Evolutionary conservation across 1,139 yeast genomes (phyloP).

Genomic region (Blastobotrys serpentis): DNA sequence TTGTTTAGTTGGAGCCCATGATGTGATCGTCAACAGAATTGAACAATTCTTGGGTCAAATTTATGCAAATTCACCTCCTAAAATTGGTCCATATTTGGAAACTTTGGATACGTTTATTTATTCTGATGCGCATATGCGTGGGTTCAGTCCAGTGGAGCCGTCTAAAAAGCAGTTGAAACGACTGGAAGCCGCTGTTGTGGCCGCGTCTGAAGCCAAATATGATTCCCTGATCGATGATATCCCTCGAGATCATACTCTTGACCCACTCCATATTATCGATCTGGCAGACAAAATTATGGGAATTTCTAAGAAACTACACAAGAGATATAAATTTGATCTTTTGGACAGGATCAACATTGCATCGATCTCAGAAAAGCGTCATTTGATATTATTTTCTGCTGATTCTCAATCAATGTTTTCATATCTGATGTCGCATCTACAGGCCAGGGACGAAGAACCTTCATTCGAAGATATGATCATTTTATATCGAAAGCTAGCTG

Average conservation of each 20-base stretch:
- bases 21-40: constrained; percentile 49
- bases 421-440: constrained; percentile 51
- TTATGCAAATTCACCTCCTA: constrained; percentile 56
- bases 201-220: constrained; percentile 59
- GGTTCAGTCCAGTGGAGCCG: constrained; percentile 43
- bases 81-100: constrained; percentile 54
- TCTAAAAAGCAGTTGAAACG: constrained; percentile 53
- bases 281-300: constrained; percentile 56
- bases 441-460: constrained; percentile 39
- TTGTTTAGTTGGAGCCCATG: constrained; percentile 50
- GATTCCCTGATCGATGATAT: constrained; percentile 55
- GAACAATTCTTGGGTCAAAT: constrained; percentile 48
- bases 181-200: constrained; percentile 49
- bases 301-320: constrained; percentile 55
- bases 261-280: constrained; percentile 56
- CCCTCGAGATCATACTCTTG: constrained; percentile 64
- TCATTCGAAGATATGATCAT: constrained; percentile 62
- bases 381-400: constrained; percentile 59
- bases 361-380: constrained; percentile 53
- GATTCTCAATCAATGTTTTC: constrained; percentile 63
- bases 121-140: constrained; percentile 47
- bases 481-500: constrained; percentile 55
- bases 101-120: constrained; percentile 55
- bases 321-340: constrained; percentile 59
- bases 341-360: constrained; percentile 59